Conservation (phyloP, 108 stramenopile species). For the Pseudonitzschia pungens region DNA sequence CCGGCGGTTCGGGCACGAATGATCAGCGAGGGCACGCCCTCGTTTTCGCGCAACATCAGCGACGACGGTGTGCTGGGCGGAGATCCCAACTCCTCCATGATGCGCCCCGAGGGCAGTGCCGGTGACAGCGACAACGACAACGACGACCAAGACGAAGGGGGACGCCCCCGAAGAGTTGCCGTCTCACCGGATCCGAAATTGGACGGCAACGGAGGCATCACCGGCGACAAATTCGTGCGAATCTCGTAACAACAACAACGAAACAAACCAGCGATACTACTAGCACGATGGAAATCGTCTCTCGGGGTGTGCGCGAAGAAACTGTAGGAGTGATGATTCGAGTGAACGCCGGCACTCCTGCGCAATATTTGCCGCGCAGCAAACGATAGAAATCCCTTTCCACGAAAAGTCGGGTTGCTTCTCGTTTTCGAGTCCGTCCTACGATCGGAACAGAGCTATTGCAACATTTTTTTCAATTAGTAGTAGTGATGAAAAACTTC, state of each 20-base stretch:
- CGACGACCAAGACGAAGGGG: not conserved
- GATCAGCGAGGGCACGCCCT: constrained; percentile 5
- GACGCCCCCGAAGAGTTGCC: not conserved
- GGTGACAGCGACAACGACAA: not conserved
- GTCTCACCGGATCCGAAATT: not conserved
- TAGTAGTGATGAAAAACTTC: too few relatives aligned
- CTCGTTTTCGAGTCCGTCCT: too few relatives aligned
- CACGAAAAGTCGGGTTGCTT: too few relatives aligned
- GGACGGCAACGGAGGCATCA: constrained; percentile 7
- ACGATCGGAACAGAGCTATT: too few relatives aligned
- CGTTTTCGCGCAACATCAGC: not conserved
- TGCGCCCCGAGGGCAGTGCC: constrained; percentile 1
- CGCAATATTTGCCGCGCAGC: too few relatives aligned
- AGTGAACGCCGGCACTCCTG: too few relatives aligned
- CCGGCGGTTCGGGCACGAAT: not conserved
- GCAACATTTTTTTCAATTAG: too few relatives aligned
- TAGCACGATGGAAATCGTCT: too few relatives aligned
- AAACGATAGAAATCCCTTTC: too few relatives aligned
- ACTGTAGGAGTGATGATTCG: too few relatives aligned
- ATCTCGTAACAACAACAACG: not conserved
- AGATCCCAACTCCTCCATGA: constrained; percentile 5
- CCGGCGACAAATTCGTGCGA: constrained; percentile 7
- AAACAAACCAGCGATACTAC: too few relatives aligned
- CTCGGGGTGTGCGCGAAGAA: too few relatives aligned
- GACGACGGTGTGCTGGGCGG: not conserved